Percentiles rank a stretch among this genome's conserved stretches.
Conservation (phyloP, 306 rosid species). For the Trifolium fragiferum region DNA sequence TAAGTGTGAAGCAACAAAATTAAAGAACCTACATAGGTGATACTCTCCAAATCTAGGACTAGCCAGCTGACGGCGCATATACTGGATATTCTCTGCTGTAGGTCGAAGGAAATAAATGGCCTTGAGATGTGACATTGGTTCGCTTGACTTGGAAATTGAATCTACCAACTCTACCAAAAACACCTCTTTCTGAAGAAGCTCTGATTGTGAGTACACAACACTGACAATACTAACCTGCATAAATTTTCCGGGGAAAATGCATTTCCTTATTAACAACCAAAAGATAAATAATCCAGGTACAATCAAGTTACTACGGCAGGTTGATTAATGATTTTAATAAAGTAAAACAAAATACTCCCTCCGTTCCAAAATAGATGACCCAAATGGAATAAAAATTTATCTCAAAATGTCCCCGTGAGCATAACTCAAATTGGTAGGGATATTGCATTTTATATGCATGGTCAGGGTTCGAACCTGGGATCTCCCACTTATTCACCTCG, state of each 20-base stretch:
- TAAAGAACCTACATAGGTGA: slow-evolving; percentile 75
- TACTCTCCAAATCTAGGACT: slow-evolving; percentile 94
- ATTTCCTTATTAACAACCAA: slow-evolving; percentile 19
- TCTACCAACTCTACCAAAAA: slow-evolving; percentile 91
- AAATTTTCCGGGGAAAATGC: slow-evolving; percentile 26
- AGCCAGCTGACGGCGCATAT: slow-evolving; percentile 76
- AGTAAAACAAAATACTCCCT: slow-evolving; percentile 27
- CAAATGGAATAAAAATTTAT: too few relatives aligned
- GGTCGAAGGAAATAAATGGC: slow-evolving; percentile 91
- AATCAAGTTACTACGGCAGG: neutral
- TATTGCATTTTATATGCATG: too few relatives aligned
- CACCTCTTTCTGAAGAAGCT: slow-evolving; percentile 90
- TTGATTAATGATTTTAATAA: slow-evolving; percentile 18
- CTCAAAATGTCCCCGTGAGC: too few relatives aligned
- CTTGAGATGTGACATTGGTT: slow-evolving; percentile 93
- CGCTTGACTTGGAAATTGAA: slow-evolving; percentile 77
- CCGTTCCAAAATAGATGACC: too few relatives aligned
- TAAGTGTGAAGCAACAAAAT: slow-evolving; percentile 30
- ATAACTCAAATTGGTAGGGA: too few relatives aligned
- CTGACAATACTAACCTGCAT: slow-evolving; percentile 88
- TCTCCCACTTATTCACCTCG: too few relatives aligned
- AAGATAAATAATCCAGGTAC: slow-evolving; percentile 13
- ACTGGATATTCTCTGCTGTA: slow-evolving; percentile 81
- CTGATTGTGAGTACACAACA: slow-evolving; percentile 91
- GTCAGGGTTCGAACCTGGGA: too few relatives aligned